phyloP scores from a whole-genome alignment of 176 grass and related monocot genomes.

The Aegilops tauschii region DNA sequence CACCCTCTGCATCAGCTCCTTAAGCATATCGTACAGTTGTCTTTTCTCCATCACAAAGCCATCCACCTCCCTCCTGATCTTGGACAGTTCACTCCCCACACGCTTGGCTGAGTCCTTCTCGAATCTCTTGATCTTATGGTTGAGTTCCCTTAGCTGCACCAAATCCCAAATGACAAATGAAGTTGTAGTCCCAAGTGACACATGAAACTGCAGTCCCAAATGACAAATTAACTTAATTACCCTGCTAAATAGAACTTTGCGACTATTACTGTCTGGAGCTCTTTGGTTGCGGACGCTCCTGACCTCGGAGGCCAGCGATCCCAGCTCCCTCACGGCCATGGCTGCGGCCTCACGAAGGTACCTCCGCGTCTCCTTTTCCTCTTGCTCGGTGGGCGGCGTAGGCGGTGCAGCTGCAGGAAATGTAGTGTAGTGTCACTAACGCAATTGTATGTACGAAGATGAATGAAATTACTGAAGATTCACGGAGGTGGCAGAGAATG shows the following conservation, averaged over 20 bases:
- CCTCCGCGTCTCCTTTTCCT: not conserved
- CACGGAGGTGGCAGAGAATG: not conserved
- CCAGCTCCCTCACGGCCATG: not conserved
- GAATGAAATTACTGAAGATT: not conserved
- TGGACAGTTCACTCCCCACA: not conserved
- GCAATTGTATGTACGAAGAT: not conserved
- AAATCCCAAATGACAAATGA: not conserved
- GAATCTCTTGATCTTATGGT: not conserved
- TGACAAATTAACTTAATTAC: too few species aligned
- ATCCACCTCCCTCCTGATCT: not conserved
- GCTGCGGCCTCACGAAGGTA: not conserved
- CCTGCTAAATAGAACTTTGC: not conserved
- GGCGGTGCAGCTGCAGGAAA: not conserved
- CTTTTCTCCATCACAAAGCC: not conserved
- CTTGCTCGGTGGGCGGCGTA: not conserved
- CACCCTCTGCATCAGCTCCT: not conserved
- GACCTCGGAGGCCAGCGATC: not conserved
- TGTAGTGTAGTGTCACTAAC: not conserved
- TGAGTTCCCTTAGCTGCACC: not conserved
- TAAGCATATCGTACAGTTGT: not conserved
- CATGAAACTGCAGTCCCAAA: not conserved
- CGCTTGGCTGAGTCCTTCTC: not conserved
- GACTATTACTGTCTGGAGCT: not conserved
- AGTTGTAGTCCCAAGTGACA: not conserved
- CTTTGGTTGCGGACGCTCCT: not conserved